phyloP scores from a whole-genome alignment of 192 early-diverging fungal genomes.

The Ambispora gerdemannii region DNA sequence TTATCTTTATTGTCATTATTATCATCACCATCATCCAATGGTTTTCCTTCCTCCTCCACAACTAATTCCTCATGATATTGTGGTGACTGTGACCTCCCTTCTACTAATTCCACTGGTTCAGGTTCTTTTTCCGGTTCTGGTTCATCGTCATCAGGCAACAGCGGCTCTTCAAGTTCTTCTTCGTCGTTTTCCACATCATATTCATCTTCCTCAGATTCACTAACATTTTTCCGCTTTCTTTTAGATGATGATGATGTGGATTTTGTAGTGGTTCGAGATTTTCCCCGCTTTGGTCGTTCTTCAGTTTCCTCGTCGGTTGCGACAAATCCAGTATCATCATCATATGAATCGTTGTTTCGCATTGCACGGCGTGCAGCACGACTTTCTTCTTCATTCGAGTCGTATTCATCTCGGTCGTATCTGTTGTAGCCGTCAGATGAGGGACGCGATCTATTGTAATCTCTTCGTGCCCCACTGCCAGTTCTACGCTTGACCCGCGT shows the following conservation, averaged over 20 bases:
- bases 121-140: slow-evolving; percentile 31
- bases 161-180: slow-evolving; percentile 26
- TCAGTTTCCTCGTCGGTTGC: slow-evolving; percentile 52
- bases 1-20: not conserved
- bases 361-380: not conserved
- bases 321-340: slow-evolving; percentile 53
- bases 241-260: slow-evolving; percentile 32
- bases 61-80: too few species aligned
- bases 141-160: slow-evolving; percentile 29
- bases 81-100: too few species aligned
- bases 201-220: slow-evolving; percentile 29
- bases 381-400: slow-evolving; percentile 43
- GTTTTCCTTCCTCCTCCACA: too few species aligned
- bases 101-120: slow-evolving; percentile 29
- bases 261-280: slow-evolving; percentile 34
- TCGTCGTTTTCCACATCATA: slow-evolving; percentile 35
- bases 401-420: slow-evolving; percentile 36
- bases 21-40: not conserved
- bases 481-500: slow-evolving; percentile 53
- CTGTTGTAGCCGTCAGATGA: slow-evolving; percentile 37
- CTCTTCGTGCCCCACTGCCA: slow-evolving; percentile 52
- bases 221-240: slow-evolving; percentile 30
- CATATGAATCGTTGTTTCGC: slow-evolving; percentile 35
- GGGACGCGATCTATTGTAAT: slow-evolving; percentile 39
- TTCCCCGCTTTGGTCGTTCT: slow-evolving; percentile 41